Percentiles rank a stretch among this genome's conserved stretches.
These are phyloP conservation scores for Carex scoparia DNA, from an alignment of 176 grass and related monocot species.

Conservation along the genomic window DNA sequence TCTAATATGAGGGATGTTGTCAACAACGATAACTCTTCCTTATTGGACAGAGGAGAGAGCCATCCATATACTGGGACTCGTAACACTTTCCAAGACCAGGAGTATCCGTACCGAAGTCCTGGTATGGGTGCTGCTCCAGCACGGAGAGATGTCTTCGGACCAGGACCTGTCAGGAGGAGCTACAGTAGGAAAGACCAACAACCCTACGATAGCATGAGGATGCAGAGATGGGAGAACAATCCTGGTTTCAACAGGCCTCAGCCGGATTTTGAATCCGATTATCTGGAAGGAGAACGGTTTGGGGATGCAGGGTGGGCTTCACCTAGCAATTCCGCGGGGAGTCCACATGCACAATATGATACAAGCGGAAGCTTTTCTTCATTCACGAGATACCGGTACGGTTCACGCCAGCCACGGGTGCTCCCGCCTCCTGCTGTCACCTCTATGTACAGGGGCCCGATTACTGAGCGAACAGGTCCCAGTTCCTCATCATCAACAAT, in stretches of 20 bases:
- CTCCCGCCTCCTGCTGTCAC: constrained; percentile 56
- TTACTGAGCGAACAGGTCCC: constrained; percentile 31
- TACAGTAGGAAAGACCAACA: constrained; percentile 51
- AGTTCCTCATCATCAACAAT: constrained; percentile 42
- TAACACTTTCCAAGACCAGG: constrained; percentile 46
- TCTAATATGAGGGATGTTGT: constrained; percentile 38
- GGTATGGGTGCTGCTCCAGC: not conserved
- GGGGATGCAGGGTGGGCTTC: constrained; percentile 54
- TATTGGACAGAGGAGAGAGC: constrained; percentile 49
- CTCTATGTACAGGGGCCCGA: constrained; percentile 46
- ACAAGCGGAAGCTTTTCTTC: constrained; percentile 38
- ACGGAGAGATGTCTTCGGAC: constrained; percentile 37
- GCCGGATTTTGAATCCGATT: constrained; percentile 47
- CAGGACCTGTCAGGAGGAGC: constrained; percentile 36
- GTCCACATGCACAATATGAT: constrained; percentile 40
- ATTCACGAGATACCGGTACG: constrained; percentile 56
- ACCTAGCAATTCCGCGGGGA: constrained; percentile 49
- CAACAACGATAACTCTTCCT: constrained; percentile 19
- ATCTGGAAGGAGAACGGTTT: constrained; percentile 56
- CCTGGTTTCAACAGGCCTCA: constrained; percentile 47
- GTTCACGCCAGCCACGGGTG: constrained; percentile 62
- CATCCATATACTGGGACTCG: constrained; percentile 39
- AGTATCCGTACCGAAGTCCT: constrained; percentile 33
- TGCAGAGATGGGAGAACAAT: constrained; percentile 64
- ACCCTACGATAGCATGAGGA: constrained; percentile 41